phyloP scores from a whole-genome alignment of 306 rosid species.

The Fagus sylvatica region DNA sequence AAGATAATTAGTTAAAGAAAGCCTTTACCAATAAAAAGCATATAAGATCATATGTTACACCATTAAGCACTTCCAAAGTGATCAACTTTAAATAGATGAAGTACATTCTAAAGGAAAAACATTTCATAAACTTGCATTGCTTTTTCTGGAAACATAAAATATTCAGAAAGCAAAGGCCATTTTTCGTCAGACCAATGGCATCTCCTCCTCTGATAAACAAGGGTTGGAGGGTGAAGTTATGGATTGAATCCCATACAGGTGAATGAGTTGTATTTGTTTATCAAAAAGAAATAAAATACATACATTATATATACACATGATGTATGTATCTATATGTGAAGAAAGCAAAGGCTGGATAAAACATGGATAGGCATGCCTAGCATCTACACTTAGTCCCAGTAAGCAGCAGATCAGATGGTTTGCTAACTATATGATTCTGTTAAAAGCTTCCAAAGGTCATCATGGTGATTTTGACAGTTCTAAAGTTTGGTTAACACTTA shows the following conservation, averaged over 20 bases:
- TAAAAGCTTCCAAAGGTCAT: conserved; percentile 13
- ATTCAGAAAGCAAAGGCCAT: neutral
- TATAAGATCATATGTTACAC: conserved; percentile 6
- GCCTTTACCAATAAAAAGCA: conserved; percentile 4
- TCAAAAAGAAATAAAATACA: neutral
- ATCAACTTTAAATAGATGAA: neutral
- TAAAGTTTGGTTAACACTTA: neutral
- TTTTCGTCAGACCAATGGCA: neutral
- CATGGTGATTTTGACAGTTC: neutral
- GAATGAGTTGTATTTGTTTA: neutral
- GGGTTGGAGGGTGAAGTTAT: neutral
- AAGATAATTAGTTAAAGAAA: conserved; percentile 21
- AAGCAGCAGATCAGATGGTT: conserved; percentile 17
- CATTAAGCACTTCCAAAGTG: neutral
- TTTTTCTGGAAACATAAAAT: neutral
- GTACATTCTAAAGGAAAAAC: neutral
- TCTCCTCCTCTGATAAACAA: neutral
- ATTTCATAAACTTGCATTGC: neutral
- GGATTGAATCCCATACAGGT: neutral
- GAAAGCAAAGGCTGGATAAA: neutral
- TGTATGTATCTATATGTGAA: neutral
- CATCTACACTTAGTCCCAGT: neutral
- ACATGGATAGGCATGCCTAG: neutral
- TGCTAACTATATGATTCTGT: conserved; percentile 6
- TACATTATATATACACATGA: neutral